phyloP scores from a whole-genome alignment of 345 rosid species.

The Gossypium longicalyx region DNA sequence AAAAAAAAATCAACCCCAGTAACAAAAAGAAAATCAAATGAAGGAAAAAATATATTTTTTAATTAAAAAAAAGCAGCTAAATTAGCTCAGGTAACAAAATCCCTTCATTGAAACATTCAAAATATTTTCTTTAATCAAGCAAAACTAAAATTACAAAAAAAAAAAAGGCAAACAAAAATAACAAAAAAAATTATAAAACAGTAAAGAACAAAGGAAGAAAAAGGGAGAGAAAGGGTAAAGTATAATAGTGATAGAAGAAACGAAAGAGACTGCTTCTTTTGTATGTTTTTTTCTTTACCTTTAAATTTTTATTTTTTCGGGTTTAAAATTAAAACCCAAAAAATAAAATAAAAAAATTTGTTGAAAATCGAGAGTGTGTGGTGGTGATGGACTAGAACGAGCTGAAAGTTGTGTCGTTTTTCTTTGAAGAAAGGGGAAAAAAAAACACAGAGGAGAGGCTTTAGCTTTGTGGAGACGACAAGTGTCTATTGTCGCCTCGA shows the following conservation, averaged over 20 bases:
- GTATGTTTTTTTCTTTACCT: constrained; percentile 16
- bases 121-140: background rate
- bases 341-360: background rate
- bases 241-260: background rate
- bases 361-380: constrained; percentile 15
- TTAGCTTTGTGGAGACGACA: constrained; percentile 56
- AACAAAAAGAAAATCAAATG: background rate
- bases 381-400: background rate
- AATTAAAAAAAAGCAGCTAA: background rate
- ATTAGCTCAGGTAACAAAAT: background rate
- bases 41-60: background rate
- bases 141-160: background rate
- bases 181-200: background rate
- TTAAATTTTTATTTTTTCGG: background rate
- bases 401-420: constrained; percentile 30
- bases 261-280: background rate
- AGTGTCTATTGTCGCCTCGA: constrained; percentile 57
- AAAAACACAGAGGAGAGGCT: background rate
- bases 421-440: background rate
- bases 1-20: background rate
- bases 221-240: background rate
- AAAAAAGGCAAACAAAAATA: too few relatives aligned
- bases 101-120: constrained; percentile 1
- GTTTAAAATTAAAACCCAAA: background rate
- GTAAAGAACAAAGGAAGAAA: background rate